Base-by-base conservation (phyloP, 495 filamentous ascomycete species). In the Aspergillus sclerotiicarbonarius region DNA sequence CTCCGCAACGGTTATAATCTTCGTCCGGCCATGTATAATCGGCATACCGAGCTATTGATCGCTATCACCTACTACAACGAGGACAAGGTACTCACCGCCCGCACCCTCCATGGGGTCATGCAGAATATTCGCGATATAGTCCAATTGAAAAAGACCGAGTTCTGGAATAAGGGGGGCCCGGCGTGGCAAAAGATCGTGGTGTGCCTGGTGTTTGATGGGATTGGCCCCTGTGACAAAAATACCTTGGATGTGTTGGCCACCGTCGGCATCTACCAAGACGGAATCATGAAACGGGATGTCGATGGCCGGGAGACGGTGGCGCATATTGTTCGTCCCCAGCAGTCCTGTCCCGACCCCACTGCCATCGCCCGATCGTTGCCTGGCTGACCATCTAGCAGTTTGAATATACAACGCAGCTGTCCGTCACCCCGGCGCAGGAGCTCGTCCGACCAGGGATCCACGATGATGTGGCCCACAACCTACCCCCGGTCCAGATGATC, bases 1-100 rank as follows among this genome's bases (percentile, higher is more conserved):
- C 80, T 97, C 48, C 94, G 95, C 76, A 96, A 96, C 69, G 92
- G 92, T 61, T 98, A 96, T 82, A 96, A 97, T 79, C 83, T 98
- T 51, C 88, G 93, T 31, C 90, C 93, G 21, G 86, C 92, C 51
- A 98, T 97, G 92, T 98, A 96, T 77, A 98, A 41, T n/a, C 37
- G 37, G 1, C 37, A 41, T 41, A 41, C 37, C 3, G 37, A 41
- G 37, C 37, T 41, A 12, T n/a, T 41, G 5, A 41, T 41, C 13
- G 37, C 37, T 1, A 41, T 41, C 13, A 41, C 37, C 1, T 41
- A 41, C 13, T 41, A 41, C 37, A 41, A 41, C n/a, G 37, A 41
- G 37, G 37, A 41, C 13, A 41, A 41, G 13, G 37, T 41, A 4
- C 37, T 41, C 37, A 41, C 37, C 4, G 37, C 37, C 13, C 37